Conservation (phyloP, 306 rosid genomes). For the Erythrophleum fordii region DNA sequence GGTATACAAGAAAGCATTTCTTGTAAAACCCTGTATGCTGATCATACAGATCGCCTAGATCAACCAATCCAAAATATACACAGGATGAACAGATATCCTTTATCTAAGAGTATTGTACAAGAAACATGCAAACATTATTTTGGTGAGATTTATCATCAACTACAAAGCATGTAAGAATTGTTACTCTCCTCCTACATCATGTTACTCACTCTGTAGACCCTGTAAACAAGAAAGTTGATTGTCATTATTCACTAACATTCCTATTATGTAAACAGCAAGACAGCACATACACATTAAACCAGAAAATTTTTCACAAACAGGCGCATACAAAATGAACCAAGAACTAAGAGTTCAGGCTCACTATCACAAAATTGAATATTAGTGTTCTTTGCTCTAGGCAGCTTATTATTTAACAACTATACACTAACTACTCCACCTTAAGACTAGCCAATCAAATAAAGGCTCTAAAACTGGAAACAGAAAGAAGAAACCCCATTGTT, state of each 20-base stretch:
- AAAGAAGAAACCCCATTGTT: neutral
- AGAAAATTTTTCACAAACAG: neutral
- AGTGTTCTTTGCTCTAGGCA: neutral
- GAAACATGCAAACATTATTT: too few relatives aligned
- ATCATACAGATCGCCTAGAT: neutral
- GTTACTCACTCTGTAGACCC: too few relatives aligned
- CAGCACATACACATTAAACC: neutral
- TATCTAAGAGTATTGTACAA: too few relatives aligned
- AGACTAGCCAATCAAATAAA: neutral
- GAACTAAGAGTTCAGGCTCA: neutral
- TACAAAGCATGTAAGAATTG: too few relatives aligned
- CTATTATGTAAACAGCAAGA: neutral
- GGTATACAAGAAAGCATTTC: neutral
- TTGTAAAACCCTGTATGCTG: neutral
- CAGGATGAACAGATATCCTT: too few relatives aligned
- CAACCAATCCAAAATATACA: too few relatives aligned
- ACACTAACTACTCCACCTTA: neutral
- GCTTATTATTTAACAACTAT: neutral
- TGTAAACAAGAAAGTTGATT: too few relatives aligned
- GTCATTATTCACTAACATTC: neutral
- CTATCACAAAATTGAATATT: neutral
- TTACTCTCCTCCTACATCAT: too few relatives aligned
- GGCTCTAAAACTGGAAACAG: slow-evolving; percentile 1
- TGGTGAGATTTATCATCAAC: too few relatives aligned
- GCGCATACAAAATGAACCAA: neutral